phyloP scores from a whole-genome alignment of 257 asterid species.

The Fraxinus cuspidata region DNA sequence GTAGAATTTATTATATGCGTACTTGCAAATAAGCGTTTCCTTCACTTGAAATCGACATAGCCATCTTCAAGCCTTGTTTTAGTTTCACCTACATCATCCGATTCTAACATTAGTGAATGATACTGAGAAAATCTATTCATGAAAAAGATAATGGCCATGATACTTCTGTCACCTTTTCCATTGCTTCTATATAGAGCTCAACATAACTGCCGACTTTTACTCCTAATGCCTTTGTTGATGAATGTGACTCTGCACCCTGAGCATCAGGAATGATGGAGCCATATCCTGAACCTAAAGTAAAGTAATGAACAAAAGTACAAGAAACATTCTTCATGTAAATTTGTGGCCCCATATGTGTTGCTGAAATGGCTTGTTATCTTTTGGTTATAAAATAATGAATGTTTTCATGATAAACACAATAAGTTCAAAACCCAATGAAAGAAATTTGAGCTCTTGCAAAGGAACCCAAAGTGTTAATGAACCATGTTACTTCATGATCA shows the following conservation, averaged over 20 bases:
- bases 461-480: not conserved
- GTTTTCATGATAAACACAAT: not conserved
- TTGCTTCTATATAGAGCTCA: conserved; percentile 72
- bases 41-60: conserved; percentile 85
- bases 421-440: not conserved
- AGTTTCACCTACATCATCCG: conserved; percentile 67
- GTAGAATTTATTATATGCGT: conserved; percentile 18
- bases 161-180: conserved; percentile 76
- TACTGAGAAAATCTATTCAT: conserved; percentile 11
- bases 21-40: conserved; percentile 95
- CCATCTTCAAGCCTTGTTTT: conserved; percentile 90
- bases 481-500: conserved; percentile 8
- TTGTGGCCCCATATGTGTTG: no score
- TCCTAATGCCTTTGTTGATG: conserved; percentile 64
- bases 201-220: conserved; percentile 66
- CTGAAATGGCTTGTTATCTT: no score
- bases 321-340: no score
- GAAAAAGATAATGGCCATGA: not conserved
- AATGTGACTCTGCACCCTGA: conserved; percentile 67
- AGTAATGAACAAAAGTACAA: conserved; percentile 16
- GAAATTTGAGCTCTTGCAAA: not conserved
- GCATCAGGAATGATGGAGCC: conserved; percentile 63
- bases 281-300: conserved; percentile 35
- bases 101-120: conserved; percentile 21
- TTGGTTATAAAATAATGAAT: no score